Conservation (phyloP, 768 basidiomycete genomes). For the Sistotremastrum niveocremeum region DNA sequence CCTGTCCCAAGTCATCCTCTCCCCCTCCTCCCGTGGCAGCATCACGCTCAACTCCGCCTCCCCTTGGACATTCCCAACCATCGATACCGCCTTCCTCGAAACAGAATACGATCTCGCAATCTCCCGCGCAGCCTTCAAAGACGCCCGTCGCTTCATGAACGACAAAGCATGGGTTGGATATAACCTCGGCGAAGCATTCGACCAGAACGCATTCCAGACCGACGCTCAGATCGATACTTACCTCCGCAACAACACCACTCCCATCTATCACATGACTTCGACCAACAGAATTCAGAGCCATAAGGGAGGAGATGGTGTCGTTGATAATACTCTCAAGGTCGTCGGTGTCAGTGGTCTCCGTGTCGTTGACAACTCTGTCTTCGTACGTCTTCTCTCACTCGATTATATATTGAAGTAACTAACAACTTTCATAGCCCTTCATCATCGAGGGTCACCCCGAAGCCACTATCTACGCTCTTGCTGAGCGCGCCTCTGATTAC, state of each 20-base stretch:
- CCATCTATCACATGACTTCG: constrained; percentile 16
- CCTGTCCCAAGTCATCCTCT: constrained; percentile 6
- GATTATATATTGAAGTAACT: constrained; percentile 4
- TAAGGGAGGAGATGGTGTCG: constrained; percentile 22
- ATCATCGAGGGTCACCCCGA: constrained; percentile 11
- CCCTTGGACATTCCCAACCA: constrained; percentile 14
- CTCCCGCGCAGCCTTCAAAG: constrained; percentile 10
- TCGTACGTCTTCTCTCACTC: constrained; percentile 5
- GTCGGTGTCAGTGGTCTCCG: constrained; percentile 30
- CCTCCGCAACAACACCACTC: constrained; percentile 7
- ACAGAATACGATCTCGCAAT: constrained; percentile 15
- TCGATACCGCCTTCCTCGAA: constrained; percentile 15
- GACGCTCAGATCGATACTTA: constrained; percentile 11
- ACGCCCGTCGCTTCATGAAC: constrained; percentile 2
- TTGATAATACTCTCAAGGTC: constrained; percentile 27
- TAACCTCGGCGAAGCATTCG: background rate
- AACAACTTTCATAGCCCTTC: constrained; percentile 7
- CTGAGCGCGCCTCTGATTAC: constrained; percentile 13
- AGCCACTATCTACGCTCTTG: constrained; percentile 11
- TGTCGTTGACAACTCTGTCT: constrained; percentile 16
- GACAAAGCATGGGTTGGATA: constrained; percentile 3
- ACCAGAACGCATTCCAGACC: background rate
- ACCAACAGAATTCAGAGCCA: constrained; percentile 30
- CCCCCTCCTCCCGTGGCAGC: constrained; percentile 15
- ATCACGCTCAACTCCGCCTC: constrained; percentile 12